Conservation (phyloP, 805 yeast genomes). For the Danielia oregonensis region DNA sequence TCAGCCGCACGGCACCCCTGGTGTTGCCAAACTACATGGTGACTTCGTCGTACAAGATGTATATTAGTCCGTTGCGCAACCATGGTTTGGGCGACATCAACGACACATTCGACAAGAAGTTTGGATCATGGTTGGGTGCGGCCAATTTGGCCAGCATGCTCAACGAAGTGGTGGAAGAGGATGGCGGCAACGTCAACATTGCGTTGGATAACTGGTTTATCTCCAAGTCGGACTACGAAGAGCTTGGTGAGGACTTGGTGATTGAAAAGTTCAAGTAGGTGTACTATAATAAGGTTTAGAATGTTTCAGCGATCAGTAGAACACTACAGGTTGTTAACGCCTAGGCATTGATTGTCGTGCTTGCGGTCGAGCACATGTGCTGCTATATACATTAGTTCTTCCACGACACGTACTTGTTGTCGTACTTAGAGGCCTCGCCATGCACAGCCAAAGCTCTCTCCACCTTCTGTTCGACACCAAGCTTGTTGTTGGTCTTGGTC, state of each 20-base stretch:
- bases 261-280: slow-evolving; percentile 41
- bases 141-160: slow-evolving; percentile 61
- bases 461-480: slow-evolving; percentile 62
- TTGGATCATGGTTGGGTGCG: slow-evolving; percentile 71
- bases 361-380: no score
- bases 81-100: slow-evolving; percentile 25
- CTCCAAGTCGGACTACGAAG: slow-evolving; percentile 62
- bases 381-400: slow-evolving; percentile 21
- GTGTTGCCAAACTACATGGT: slow-evolving; percentile 44
- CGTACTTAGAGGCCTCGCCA: slow-evolving; percentile 39
- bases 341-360: no score
- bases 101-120: slow-evolving; percentile 50
- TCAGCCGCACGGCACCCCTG: slow-evolving; percentile 41
- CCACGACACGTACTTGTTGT: slow-evolving; percentile 42
- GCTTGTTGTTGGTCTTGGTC: slow-evolving; percentile 44
- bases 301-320: no score
- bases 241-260: slow-evolving; percentile 51
- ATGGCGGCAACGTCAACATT: slow-evolving; percentile 25
- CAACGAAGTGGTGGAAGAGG: slow-evolving; percentile 34
- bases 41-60: slow-evolving; percentile 25
- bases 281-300: no score
- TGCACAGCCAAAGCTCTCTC: slow-evolving; percentile 57
- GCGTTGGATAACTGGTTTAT: slow-evolving; percentile 52
- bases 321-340: no score
- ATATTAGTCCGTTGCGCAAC: slow-evolving; percentile 21